Evolutionary conservation across 75 land plant species (phyloP).

Genomic region (Pinus albicaulis): DNA sequence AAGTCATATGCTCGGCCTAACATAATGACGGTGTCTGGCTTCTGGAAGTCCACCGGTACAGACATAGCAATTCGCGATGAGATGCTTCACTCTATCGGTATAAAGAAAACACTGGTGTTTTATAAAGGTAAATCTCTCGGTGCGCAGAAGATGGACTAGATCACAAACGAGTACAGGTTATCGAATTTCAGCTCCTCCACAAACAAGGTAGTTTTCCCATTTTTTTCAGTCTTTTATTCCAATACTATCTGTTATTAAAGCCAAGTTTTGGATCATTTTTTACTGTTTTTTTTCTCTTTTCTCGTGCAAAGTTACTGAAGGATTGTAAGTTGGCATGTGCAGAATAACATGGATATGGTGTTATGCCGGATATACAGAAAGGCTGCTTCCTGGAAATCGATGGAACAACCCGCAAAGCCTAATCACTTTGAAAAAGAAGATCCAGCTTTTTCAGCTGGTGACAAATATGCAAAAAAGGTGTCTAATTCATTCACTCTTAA

Average conservation of each 20-base stretch:
- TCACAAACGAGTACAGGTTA: conserved; percentile 2
- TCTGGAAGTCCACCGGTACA: conserved; percentile 7
- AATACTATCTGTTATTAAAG: too few species aligned
- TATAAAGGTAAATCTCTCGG: not conserved
- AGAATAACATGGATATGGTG: not conserved
- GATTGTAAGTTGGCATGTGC: too few species aligned
- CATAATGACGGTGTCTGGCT: not conserved
- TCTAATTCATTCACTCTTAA: too few species aligned
- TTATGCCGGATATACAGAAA: not conserved
- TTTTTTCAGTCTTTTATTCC: too few species aligned
- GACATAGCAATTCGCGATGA: not conserved
- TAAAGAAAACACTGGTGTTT: conserved; percentile 8
- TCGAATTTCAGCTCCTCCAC: not conserved
- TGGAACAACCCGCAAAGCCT: not conserved
- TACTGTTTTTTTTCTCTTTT: too few species aligned
- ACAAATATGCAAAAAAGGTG: too few species aligned
- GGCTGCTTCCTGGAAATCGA: not conserved
- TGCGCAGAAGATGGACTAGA: not conserved
- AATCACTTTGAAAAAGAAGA: too few species aligned
- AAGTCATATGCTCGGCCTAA: not conserved
- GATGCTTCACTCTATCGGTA: not conserved
- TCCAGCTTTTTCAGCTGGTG: too few species aligned
- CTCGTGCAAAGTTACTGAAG: too few species aligned
- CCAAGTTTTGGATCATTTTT: too few species aligned
- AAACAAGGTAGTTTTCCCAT: not conserved